These are phyloP conservation scores for Rutidosis leptorrhynchoides DNA, from an alignment of 129 eudicot species.

Conservation along the genomic window DNA sequence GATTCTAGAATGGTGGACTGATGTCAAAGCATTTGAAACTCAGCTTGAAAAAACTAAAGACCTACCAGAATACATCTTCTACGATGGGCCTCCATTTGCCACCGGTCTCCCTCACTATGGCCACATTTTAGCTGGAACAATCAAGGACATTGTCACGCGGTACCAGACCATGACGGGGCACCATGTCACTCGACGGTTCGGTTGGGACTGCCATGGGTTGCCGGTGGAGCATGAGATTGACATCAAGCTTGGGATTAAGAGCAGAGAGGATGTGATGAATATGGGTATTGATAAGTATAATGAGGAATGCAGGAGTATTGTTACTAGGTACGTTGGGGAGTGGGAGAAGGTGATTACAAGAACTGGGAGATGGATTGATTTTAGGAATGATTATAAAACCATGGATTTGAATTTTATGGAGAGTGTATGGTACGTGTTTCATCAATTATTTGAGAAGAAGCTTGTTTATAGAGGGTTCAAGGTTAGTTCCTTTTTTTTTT, in stretches of 20 bases:
- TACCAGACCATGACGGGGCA: conserved; percentile 89
- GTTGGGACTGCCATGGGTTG: conserved; percentile 93
- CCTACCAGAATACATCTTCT: conserved; percentile 77
- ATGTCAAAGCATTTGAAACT: conserved; percentile 60
- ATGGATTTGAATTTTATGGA: conserved; percentile 31
- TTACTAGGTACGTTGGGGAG: conserved; percentile 71
- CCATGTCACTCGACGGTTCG: conserved; percentile 85
- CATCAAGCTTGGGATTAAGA: conserved; percentile 57
- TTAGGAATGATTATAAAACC: conserved; percentile 24
- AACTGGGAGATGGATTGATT: conserved; percentile 28
- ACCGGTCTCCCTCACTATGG: conserved; percentile 95
- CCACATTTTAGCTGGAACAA: conserved; percentile 83
- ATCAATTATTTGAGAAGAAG: conserved; percentile 49
- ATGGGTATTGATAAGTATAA: conserved; percentile 86
- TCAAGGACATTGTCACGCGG: conserved; percentile 83
- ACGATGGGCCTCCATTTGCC: conserved; percentile 91
- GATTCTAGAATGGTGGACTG: conserved; percentile 55
- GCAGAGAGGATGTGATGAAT: conserved; percentile 53
- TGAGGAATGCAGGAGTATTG: conserved; percentile 89
- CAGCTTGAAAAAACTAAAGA: conserved; percentile 56
- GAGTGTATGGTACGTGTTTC: conserved; percentile 38
- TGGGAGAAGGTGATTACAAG: conserved; percentile 74
- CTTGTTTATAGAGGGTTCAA: conserved; percentile 84
- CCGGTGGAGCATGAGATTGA: conserved; percentile 92
- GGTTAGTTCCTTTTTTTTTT: conserved; percentile 51